Base-by-base conservation (phyloP, 1,139 yeast species). In the Yamadazyma kanchanaburiensis region DNA sequence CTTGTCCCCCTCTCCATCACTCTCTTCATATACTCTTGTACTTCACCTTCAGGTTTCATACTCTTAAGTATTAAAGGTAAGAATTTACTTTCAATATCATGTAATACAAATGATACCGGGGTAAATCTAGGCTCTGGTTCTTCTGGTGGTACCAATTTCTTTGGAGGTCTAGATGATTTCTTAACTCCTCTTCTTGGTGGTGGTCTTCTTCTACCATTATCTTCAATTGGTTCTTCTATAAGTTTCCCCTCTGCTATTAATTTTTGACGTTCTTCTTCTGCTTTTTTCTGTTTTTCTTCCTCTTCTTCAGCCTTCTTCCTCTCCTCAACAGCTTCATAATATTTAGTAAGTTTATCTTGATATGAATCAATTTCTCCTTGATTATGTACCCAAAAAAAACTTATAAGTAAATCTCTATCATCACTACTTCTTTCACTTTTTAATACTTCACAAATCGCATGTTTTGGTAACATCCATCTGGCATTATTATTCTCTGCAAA, bases 401-500 rank as follows among this genome's bases (percentile, higher is more conserved):
- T 83, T n/a, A 82, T 57, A 22, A 84, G 48, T 5, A 82, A 54
- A 34, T 81, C 86, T 14, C 60, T 49, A 21, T 38, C 45, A 13
- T 44, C 46, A 22, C 46, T 40, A 10, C 45, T 32, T 24, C 37
- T 52, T 28, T 58, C 62, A 3, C 55, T 51, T 2, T 57, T 55
- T 7, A 74, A 41, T 4, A 76, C 74, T 55, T 89, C 96, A 39
- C 83, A 65, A 4, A 89, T 72, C 2, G 91, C 74, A 42, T 83
- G 76, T 40, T 80, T 80, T 0, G 97, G 96, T 2, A 89, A 49
- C 37, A 73, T 58, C 46, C 74, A 89, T 33, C 97, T 69, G 7
- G 81, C 81, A 31, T 81, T 73, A 0, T 94, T 74, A 51, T 80
- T 81, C 45, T 91, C 97, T 22, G 72, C 72, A 57, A 80, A 89